phyloP scores from a whole-genome alignment of 2,329 filamentous ascomycete genomes.

The Penicillium paneum region DNA sequence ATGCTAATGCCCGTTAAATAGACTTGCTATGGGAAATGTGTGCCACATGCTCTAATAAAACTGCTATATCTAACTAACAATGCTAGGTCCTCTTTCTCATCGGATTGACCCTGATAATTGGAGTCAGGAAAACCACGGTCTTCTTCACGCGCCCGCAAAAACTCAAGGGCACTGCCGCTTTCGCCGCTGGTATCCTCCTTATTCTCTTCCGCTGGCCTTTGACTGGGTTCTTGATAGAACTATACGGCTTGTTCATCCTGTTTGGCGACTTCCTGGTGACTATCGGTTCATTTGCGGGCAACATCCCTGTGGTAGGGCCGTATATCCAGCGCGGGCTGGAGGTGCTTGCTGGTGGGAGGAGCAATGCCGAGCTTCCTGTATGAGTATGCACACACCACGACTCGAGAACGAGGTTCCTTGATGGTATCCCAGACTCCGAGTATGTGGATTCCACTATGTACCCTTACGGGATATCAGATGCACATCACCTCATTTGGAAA shows the following conservation, averaged over 20 bases:
- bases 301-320: constrained; percentile 79
- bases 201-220: constrained; percentile 91
- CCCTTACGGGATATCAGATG: not conserved
- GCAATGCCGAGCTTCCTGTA: constrained; percentile 66
- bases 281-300: constrained; percentile 81
- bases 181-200: constrained; percentile 75
- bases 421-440: not conserved
- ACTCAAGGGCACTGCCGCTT: constrained; percentile 83
- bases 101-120: constrained; percentile 93
- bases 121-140: constrained; percentile 79
- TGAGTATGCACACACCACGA: constrained; percentile 9
- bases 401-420: not conserved
- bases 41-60: constrained; percentile 21
- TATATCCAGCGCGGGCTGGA: constrained; percentile 76
- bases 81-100: constrained; percentile 91
- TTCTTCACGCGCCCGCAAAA: constrained; percentile 97
- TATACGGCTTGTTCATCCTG: constrained; percentile 87
- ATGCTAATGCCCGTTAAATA: constrained; percentile 35
- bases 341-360: constrained; percentile 63
- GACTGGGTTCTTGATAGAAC: constrained; percentile 82
- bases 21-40: constrained; percentile 97
- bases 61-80: constrained; percentile 5
- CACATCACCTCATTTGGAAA: not conserved
- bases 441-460: not conserved
- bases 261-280: constrained; percentile 97